Percentiles rank a stretch among this genome's conserved stretches.
Conservation (phyloP, 116 monocot genomes). For the Zostera marina region DNA sequence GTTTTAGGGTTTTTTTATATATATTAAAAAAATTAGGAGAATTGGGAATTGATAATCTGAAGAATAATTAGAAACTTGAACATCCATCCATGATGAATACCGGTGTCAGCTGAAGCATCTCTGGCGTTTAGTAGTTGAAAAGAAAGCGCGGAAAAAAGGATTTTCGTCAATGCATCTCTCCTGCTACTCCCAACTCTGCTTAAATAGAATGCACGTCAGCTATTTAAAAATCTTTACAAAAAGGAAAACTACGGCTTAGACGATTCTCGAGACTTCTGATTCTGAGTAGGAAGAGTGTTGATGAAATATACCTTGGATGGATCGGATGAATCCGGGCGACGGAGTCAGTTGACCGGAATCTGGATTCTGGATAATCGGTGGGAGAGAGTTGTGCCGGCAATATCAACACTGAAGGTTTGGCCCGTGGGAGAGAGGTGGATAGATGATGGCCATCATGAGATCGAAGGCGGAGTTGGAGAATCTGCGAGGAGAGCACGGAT, state of each 20-base stretch:
- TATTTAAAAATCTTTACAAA: neutral
- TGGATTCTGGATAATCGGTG: neutral
- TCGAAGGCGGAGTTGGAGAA: neutral
- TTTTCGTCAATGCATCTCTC: constrained; percentile 32
- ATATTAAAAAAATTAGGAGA: neutral
- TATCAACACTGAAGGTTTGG: neutral
- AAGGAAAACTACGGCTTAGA: neutral
- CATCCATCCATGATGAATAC: constrained; percentile 4
- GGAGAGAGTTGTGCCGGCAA: neutral
- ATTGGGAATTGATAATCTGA: neutral
- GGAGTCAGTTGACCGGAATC: neutral
- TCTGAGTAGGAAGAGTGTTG: neutral
- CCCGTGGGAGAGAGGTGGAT: neutral
- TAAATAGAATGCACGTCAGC: neutral
- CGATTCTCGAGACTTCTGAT: neutral
- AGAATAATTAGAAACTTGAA: neutral
- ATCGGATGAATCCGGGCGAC: neutral
- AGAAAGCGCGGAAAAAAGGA: constrained; percentile 27
- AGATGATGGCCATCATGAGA: neutral
- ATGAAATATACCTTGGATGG: neutral
- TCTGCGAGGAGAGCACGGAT: constrained; percentile 1
- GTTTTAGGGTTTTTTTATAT: no score
- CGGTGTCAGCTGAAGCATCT: constrained; percentile 29
- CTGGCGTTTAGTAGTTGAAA: constrained; percentile 14
- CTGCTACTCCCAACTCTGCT: constrained; percentile 11